These are phyloP conservation scores for Aspergillus ostianus DNA, from an alignment of 495 filamentous ascomycete genomes.

Conservation along the genomic window DNA sequence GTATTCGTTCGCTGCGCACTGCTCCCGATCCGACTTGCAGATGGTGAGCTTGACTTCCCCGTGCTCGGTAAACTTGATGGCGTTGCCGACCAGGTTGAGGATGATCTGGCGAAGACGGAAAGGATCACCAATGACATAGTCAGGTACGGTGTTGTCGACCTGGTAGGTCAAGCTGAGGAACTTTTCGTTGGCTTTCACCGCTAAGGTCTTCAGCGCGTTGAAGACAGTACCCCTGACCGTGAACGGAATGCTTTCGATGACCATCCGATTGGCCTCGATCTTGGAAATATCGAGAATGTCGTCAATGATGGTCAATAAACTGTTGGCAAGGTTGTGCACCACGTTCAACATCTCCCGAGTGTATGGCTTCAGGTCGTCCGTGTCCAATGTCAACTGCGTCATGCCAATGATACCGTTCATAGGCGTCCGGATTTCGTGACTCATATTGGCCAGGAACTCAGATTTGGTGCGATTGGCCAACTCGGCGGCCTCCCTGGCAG, in stretches of 20 bases:
- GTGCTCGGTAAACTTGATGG: conserved; percentile 92
- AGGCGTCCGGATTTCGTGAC: conserved; percentile 96
- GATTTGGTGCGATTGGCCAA: conserved; percentile 98
- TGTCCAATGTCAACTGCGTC: conserved; percentile 96
- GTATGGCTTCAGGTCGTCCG: conserved; percentile 83
- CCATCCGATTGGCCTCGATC: conserved; percentile 99
- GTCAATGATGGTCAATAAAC: conserved; percentile 96
- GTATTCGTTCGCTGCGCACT: conserved; percentile 73
- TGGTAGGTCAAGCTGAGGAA: conserved; percentile 91
- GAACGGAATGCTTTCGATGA: conserved; percentile 97
- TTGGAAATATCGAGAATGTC: conserved; percentile 99
- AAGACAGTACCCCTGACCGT: conserved; percentile 94
- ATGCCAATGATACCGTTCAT: conserved; percentile 90
- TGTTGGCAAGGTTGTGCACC: conserved; percentile 96
- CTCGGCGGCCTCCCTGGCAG: conserved; percentile 92
- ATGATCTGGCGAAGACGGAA: conserved; percentile 96
- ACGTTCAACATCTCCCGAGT: conserved; percentile 99
- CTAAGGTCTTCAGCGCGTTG: conserved; percentile 94
- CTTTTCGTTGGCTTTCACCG: conserved; percentile 97
- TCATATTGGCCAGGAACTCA: conserved; percentile 99
- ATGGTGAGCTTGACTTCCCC: conserved; percentile 96
- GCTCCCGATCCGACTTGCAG: conserved; percentile 63
- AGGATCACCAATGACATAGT: conserved; percentile 95
- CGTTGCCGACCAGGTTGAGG: conserved; percentile 59
- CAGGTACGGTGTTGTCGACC: conserved; percentile 90